A percentile compares a stretch with the other conserved stretches of the same genome.
Conservation (phyloP, 1,284 basidiomycete species). For the Cutaneotrichosporon sp. region DNA sequence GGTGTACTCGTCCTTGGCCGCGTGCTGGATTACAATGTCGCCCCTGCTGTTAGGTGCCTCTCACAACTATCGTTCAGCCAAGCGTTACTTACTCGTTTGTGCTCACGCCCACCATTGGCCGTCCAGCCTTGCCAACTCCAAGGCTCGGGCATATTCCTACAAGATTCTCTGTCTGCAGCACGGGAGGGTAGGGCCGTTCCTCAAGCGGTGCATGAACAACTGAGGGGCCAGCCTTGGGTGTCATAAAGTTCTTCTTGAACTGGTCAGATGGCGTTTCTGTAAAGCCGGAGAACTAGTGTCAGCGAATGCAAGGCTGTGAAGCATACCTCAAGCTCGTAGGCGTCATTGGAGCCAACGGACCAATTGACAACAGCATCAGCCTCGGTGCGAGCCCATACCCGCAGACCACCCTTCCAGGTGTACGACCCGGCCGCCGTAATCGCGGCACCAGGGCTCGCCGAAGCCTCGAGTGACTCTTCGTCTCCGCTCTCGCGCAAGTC, state of each 20-base stretch:
- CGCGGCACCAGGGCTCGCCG: constrained; percentile 10
- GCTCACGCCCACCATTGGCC: constrained; percentile 38
- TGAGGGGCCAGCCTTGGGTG: constrained; percentile 21
- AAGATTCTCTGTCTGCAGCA: constrained; percentile 39
- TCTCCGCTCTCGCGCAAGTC: constrained; percentile 50
- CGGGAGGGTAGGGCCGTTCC: constrained; percentile 27
- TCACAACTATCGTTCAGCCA: background rate
- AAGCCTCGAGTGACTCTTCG: constrained; percentile 48
- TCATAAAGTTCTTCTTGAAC: constrained; percentile 34
- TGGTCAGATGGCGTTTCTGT: constrained; percentile 24
- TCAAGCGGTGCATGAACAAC: constrained; percentile 29
- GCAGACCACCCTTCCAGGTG: constrained; percentile 30
- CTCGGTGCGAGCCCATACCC: constrained; percentile 47
- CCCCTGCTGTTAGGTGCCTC: constrained; percentile 36
- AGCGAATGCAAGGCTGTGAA: background rate
- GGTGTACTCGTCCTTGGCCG: constrained; percentile 20
- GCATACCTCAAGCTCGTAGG: constrained; percentile 39
- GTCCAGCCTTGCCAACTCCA: constrained; percentile 35
- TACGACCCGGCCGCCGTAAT: constrained; percentile 39
- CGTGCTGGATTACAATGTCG: constrained; percentile 44
- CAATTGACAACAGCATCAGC: constrained; percentile 44
- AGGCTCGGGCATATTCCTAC: constrained; percentile 42
- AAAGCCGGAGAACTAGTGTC: constrained; percentile 28
- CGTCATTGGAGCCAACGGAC: constrained; percentile 23
- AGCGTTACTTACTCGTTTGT: constrained; percentile 39